These are phyloP conservation scores for Fusarium sp. DNA, from an alignment of 2,329 filamentous ascomycete species.

Conservation along the genomic window DNA sequence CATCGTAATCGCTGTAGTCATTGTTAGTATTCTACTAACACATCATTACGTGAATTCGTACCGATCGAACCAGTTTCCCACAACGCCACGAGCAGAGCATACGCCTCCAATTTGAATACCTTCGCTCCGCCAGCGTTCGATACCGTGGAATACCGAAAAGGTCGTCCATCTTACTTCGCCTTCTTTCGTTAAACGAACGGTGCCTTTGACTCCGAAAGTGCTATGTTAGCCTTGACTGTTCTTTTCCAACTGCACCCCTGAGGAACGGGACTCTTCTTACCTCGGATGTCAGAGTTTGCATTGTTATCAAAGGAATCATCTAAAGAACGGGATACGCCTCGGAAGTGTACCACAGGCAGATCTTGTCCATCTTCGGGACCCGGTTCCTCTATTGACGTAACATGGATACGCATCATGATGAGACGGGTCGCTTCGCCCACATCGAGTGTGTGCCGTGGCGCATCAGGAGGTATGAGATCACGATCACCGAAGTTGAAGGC, in stretches of 20 bases:
- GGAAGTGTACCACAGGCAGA: slow-evolving; percentile 76
- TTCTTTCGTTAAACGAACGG: slow-evolving; percentile 73
- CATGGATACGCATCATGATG: slow-evolving; percentile 74
- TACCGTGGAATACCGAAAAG: slow-evolving; percentile 71
- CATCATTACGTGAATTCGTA: slow-evolving; percentile 50
- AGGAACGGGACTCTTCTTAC: slow-evolving; percentile 55
- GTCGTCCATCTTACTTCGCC: slow-evolving; percentile 82
- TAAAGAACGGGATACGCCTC: slow-evolving; percentile 70
- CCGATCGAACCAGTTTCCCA: slow-evolving; percentile 85
- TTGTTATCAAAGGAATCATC: slow-evolving; percentile 76
- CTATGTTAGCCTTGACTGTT: slow-evolving; percentile 29
- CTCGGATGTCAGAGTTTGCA: slow-evolving; percentile 73
- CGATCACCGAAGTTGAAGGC: slow-evolving; percentile 74
- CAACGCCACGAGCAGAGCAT: slow-evolving; percentile 72
- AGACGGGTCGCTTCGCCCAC: slow-evolving; percentile 76
- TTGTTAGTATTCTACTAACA: neutral
- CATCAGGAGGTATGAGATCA: slow-evolving; percentile 55
- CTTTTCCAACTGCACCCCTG: neutral
- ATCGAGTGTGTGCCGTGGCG: slow-evolving; percentile 66
- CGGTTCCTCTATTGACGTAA: slow-evolving; percentile 71
- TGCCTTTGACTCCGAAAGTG: slow-evolving; percentile 59
- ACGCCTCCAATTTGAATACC: slow-evolving; percentile 79
- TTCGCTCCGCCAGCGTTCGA: slow-evolving; percentile 82
- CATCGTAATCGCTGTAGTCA: slow-evolving; percentile 69
- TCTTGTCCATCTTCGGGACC: slow-evolving; percentile 67